Conservation (phyloP, 305 asterid species). For the Fraxinus baroniana region DNA sequence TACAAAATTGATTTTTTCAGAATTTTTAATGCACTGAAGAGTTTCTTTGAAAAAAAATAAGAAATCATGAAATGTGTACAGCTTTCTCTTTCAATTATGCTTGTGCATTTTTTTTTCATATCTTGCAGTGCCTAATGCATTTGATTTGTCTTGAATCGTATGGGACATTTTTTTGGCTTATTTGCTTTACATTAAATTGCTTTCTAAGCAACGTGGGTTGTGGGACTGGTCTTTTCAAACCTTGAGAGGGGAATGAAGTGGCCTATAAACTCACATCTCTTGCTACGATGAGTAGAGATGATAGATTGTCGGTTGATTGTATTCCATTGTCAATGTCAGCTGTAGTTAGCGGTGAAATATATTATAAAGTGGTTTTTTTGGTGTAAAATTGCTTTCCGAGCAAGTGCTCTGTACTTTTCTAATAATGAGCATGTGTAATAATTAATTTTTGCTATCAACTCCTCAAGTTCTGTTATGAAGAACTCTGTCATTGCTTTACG, state of each 20-base stretch:
- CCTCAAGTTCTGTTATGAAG: not conserved
- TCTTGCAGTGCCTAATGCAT: not conserved
- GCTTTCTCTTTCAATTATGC: not conserved
- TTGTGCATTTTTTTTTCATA: not conserved
- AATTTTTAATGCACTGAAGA: not conserved
- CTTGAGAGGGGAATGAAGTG: not conserved
- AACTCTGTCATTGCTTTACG: conserved; percentile 20
- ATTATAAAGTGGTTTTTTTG: not conserved
- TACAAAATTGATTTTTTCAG: not conserved
- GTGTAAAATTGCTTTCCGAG: not conserved
- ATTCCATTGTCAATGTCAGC: not conserved
- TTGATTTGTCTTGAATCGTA: not conserved
- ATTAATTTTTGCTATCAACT: not conserved
- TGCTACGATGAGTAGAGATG: not conserved
- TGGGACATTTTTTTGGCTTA: not conserved
- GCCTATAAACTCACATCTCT: not conserved
- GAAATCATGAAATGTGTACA: not conserved
- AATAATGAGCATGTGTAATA: not conserved
- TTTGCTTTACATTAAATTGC: not conserved
- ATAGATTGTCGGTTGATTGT: not conserved
- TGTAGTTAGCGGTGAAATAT: not conserved
- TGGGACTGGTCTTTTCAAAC: not conserved
- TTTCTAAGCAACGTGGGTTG: not conserved
- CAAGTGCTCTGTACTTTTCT: not conserved
- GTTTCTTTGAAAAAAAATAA: not conserved